Evolutionary conservation across 164 flowering plant genomes (phyloP).

Genomic region (Sedum album): DNA sequence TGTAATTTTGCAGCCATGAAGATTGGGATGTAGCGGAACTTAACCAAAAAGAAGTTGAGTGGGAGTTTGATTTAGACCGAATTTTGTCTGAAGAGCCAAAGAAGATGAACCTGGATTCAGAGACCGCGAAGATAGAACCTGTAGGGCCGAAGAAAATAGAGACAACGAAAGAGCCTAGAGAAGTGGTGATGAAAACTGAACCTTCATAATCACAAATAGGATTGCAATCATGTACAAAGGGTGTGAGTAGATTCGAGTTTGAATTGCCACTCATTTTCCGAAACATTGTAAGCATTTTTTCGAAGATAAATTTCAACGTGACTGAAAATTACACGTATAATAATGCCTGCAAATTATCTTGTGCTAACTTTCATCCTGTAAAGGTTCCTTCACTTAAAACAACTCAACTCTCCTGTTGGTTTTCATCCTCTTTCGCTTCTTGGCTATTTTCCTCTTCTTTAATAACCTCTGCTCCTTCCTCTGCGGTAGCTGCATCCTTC

Average conservation of each 20-base stretch:
- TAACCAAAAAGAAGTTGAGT: neutral
- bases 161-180: neutral
- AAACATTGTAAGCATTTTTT: too few species aligned
- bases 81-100: constrained; percentile 5
- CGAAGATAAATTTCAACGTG: too few species aligned
- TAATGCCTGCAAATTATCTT: too few species aligned
- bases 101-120: neutral
- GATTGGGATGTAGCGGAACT: constrained; percentile 6
- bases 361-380: too few species aligned
- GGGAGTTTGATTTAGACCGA: constrained; percentile 7
- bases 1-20: neutral
- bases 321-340: too few species aligned
- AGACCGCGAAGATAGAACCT: neutral
- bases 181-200: neutral
- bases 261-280: too few species aligned
- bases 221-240: neutral
- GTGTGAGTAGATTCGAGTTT: too few species aligned
- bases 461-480: neutral
- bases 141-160: neutral
- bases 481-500: neutral
- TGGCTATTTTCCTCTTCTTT: neutral
- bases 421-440: neutral
- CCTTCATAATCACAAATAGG: neutral
- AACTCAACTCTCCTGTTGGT: neutral
- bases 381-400: too few species aligned